Evolutionary conservation across 768 basidiomycete species (phyloP).

Genomic region (Sporobolomyces pararoseus): DNA sequence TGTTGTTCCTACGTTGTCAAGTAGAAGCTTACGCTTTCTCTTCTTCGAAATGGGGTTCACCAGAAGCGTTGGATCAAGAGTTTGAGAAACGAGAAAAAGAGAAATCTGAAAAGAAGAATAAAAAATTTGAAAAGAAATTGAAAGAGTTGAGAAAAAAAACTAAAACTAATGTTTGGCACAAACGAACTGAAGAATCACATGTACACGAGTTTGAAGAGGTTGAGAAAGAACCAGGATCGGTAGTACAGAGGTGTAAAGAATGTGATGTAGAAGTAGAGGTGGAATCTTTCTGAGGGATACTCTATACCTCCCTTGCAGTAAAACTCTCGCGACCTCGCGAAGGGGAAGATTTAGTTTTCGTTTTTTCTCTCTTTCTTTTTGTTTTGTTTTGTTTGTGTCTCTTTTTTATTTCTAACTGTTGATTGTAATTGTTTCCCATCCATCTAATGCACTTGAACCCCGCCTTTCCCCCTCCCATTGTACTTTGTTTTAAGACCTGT

Average conservation of each 20-base stretch:
- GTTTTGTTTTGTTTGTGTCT: too few relatives aligned
- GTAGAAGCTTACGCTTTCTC: constrained; percentile 85
- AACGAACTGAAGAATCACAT: constrained; percentile 80
- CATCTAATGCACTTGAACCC: too few relatives aligned
- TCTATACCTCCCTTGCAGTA: too few relatives aligned
- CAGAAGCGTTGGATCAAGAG: constrained; percentile 83
- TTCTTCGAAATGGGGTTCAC: constrained; percentile 91
- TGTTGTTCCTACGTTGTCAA: constrained; percentile 89
- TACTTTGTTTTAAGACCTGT: too few relatives aligned
- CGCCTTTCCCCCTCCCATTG: too few relatives aligned
- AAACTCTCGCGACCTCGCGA: too few relatives aligned
- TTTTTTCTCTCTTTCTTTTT: too few relatives aligned
- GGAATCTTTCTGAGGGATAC: constrained; percentile 64
- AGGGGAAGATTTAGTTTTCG: too few relatives aligned
- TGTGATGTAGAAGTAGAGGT: constrained; percentile 91
- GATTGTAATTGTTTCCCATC: too few relatives aligned
- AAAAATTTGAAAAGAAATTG: constrained; percentile 88
- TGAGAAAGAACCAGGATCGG: constrained; percentile 56
- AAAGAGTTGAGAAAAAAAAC: constrained; percentile 78
- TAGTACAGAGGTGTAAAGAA: constrained; percentile 66
- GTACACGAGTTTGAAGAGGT: constrained; percentile 71
- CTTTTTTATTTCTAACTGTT: too few relatives aligned
- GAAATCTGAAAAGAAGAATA: constrained; percentile 85
- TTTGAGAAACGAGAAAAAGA: constrained; percentile 72
- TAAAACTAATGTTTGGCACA: constrained; percentile 83